Conservation (phyloP, 2,329 filamentous ascomycete genomes). For the Tricladium varicosporioides region DNA sequence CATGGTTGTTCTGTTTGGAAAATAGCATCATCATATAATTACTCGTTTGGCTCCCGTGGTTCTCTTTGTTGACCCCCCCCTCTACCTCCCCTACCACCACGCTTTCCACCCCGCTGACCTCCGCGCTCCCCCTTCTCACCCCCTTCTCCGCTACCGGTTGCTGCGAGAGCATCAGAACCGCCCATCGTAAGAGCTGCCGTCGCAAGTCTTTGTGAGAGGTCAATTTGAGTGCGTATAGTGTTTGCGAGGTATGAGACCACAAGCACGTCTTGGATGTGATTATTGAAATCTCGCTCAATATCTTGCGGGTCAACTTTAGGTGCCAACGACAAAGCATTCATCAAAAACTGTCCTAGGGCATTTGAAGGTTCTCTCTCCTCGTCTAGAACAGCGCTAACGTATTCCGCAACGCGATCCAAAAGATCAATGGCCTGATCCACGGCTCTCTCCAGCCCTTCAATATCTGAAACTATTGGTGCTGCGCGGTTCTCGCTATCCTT, state of each 20-base stretch:
- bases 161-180: slow-evolving; percentile 41
- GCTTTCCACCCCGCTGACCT: slow-evolving; percentile 44
- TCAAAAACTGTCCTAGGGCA: slow-evolving; percentile 88
- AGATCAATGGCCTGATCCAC: slow-evolving; percentile 86
- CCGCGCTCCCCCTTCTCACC: slow-evolving; percentile 47
- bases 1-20: slow-evolving; percentile 28
- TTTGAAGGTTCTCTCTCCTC: slow-evolving; percentile 89
- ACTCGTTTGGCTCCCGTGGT: slow-evolving; percentile 50
- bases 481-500: slow-evolving; percentile 75
- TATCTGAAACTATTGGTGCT: slow-evolving; percentile 76
- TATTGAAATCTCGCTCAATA: slow-evolving; percentile 98
- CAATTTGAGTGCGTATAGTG: slow-evolving; percentile 98
- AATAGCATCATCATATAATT: slow-evolving; percentile 29
- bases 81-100: slow-evolving; percentile 44
- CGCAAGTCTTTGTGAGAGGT: slow-evolving; percentile 91
- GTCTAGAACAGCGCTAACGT: slow-evolving; percentile 90
- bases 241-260: slow-evolving; percentile 98
- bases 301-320: slow-evolving; percentile 90
- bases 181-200: slow-evolving; percentile 67
- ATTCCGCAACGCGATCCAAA: slow-evolving; percentile 86
- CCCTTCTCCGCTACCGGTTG: slow-evolving; percentile 42
- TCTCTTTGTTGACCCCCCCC: slow-evolving; percentile 45
- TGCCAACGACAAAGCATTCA: slow-evolving; percentile 88
- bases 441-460: slow-evolving; percentile 82
- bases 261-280: slow-evolving; percentile 98